Evolutionary conservation across 1,139 yeast genomes (phyloP).

Genomic region (Scheffersomyces titani): DNA sequence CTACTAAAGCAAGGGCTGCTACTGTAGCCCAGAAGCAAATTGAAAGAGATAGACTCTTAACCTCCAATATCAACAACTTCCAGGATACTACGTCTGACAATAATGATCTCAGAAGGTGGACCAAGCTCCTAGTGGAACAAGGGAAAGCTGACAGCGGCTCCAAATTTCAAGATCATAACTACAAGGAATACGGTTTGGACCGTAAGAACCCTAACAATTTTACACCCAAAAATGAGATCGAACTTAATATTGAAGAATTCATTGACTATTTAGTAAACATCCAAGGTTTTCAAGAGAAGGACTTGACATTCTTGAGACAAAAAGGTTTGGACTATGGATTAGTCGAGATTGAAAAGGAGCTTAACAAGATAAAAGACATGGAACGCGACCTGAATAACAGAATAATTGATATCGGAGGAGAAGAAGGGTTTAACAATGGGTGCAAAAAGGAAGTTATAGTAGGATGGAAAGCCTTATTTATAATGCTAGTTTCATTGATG

Average conservation of each 20-base stretch:
- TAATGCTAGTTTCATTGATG: neutral
- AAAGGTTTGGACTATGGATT: slow-evolving; percentile 35
- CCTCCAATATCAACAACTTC: slow-evolving; percentile 23
- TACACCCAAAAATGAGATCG: slow-evolving; percentile 5
- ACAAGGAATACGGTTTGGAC: slow-evolving; percentile 10
- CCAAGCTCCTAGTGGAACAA: slow-evolving; percentile 20
- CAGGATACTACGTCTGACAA: slow-evolving; percentile 23
- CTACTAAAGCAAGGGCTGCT: slow-evolving; percentile 1
- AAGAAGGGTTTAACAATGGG: slow-evolving; percentile 9
- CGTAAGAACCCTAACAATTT: neutral
- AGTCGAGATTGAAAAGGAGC: slow-evolving; percentile 40
- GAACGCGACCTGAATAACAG: slow-evolving; percentile 14
- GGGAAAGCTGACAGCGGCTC: slow-evolving; percentile 5
- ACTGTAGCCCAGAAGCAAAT: neutral
- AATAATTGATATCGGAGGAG: slow-evolving; percentile 39
- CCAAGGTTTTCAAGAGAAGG: slow-evolving; percentile 30
- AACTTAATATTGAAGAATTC: slow-evolving; percentile 30
- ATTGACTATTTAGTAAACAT: slow-evolving; percentile 26
- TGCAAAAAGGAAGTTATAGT: neutral
- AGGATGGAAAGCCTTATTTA: neutral
- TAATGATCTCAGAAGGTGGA: slow-evolving; percentile 27
- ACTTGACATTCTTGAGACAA: slow-evolving; percentile 27
- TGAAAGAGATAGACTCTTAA: slow-evolving; percentile 1
- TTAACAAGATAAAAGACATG: slow-evolving; percentile 26
- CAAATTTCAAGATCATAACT: slow-evolving; percentile 9